These are phyloP conservation scores for Ceratocystis variospora DNA, from an alignment of 2,329 filamentous ascomycete species.

Conservation along the genomic window DNA sequence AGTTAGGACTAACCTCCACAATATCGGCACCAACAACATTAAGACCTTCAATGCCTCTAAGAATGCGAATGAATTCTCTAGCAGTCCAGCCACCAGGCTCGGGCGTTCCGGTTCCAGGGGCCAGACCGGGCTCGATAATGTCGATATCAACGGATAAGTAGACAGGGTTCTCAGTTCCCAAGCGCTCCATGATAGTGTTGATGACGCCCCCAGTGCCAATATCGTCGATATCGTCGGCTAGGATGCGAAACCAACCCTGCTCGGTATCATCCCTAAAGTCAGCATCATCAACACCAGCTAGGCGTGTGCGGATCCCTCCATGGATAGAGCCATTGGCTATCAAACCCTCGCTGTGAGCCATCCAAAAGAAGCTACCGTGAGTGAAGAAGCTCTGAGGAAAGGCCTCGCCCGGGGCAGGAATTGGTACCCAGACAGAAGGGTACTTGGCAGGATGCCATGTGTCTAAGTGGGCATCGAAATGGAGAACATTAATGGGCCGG, in stretches of 20 bases:
- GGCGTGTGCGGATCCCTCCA: constrained; percentile 65
- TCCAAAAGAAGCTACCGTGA: constrained; percentile 86
- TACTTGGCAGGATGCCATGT: constrained; percentile 78
- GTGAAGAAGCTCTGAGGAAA: constrained; percentile 48
- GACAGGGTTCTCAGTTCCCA: constrained; percentile 63
- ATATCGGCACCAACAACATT: constrained; percentile 84
- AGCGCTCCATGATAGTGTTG: constrained; percentile 51
- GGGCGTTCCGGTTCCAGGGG: constrained; percentile 71
- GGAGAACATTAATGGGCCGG: constrained; percentile 52
- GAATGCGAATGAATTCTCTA: constrained; percentile 68
- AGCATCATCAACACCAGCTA: constrained; percentile 47
- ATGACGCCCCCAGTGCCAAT: constrained; percentile 60
- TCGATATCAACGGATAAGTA: constrained; percentile 76
- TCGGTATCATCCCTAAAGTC: constrained; percentile 56
- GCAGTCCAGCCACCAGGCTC: constrained; percentile 89
- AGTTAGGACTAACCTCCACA: constrained; percentile 74
- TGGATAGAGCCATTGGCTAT: constrained; percentile 66
- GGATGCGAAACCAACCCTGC: constrained; percentile 64
- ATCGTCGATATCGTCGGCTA: constrained; percentile 78
- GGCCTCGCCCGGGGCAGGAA: constrained; percentile 24
- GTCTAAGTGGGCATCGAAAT: constrained; percentile 67
- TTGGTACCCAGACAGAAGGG: constrained; percentile 56
- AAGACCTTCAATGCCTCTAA: constrained; percentile 66
- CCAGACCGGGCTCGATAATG: constrained; percentile 56
- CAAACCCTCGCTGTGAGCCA: constrained; percentile 67